Percentiles rank a stretch among this genome's conserved stretches.
Conservation (phyloP, 768 basidiomycete genomes). For the Suillus occidentalis region DNA sequence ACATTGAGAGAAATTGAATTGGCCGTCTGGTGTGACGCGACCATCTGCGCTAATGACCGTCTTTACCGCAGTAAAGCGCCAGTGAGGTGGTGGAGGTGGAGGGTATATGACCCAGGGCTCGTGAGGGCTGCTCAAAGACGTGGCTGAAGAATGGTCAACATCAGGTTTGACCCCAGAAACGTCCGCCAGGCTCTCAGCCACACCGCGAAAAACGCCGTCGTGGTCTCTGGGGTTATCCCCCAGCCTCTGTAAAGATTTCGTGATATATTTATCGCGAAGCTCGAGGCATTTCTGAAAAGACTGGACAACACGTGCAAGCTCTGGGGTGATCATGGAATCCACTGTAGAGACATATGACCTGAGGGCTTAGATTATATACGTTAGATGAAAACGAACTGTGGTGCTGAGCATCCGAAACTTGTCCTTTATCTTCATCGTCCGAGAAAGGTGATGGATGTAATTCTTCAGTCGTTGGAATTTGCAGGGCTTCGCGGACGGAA, state of each 20-base stretch:
- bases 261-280: constrained; percentile 94
- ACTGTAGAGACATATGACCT: constrained; percentile 4
- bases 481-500: constrained; percentile 31
- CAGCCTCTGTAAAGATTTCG: constrained; percentile 81
- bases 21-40: constrained; percentile 25
- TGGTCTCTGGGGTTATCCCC: constrained; percentile 95
- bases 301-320: constrained; percentile 59
- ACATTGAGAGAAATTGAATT: constrained; percentile 74
- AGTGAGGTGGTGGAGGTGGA: constrained; percentile 90
- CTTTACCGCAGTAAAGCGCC: constrained; percentile 76
- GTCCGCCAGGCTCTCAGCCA: constrained; percentile 60
- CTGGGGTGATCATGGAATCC: constrained; percentile 33
- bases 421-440: constrained; percentile 39
- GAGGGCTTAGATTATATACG: not conserved
- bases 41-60: constrained; percentile 44
- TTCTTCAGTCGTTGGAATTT: constrained; percentile 19
- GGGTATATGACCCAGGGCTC: constrained; percentile 89
- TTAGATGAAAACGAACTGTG: constrained; percentile 27
- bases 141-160: constrained; percentile 36
- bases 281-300: constrained; percentile 84
- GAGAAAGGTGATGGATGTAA: constrained; percentile 19
- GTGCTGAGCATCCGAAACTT: constrained; percentile 27
- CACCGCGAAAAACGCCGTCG: constrained; percentile 73
- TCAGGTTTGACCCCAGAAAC: constrained; percentile 71
- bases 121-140: constrained; percentile 33